A percentile compares a stretch with the other conserved stretches of the same genome.
Conservation (phyloP, 345 rosid species). For the Mercurialis annua region DNA sequence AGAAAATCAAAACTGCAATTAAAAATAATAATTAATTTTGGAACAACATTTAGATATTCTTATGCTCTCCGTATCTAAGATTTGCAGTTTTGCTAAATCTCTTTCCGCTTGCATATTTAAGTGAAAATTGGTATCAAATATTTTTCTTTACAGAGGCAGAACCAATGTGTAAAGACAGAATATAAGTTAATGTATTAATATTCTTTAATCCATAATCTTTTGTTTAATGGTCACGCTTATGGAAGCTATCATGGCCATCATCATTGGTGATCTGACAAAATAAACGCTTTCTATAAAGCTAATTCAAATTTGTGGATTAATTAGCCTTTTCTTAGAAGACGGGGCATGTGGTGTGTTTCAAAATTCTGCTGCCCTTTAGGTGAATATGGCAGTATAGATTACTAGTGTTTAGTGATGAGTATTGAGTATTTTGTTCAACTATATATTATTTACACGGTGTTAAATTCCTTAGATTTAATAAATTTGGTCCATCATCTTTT, state of each 20-base stretch:
- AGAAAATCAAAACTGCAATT: constrained; percentile 14
- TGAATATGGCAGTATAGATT: no score
- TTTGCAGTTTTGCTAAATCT: constrained; percentile 7
- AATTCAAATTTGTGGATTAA: not conserved
- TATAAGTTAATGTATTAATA: constrained; percentile 3
- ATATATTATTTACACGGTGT: no score
- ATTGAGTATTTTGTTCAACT: no score
- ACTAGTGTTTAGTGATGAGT: no score
- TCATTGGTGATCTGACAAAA: constrained; percentile 44
- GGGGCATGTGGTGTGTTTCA: constrained; percentile 20
- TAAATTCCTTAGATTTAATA: no score
- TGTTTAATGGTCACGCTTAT: constrained; percentile 16
- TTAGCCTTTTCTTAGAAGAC: not conserved
- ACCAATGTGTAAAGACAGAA: constrained; percentile 13
- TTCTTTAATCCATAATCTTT: constrained; percentile 22
- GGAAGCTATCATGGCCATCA: constrained; percentile 32
- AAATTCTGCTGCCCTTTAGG: not conserved
- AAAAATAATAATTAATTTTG: constrained; percentile 18
- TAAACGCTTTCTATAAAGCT: constrained; percentile 20
- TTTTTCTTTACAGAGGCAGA: constrained; percentile 7
- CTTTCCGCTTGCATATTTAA: not conserved
- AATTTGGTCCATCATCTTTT: no score
- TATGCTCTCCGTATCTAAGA: constrained; percentile 26
- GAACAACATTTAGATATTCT: constrained; percentile 25
- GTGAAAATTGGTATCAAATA: not conserved